Evolutionary conservation across 202 grass and related monocot species (phyloP).

Genomic region (Carex arenaria): DNA sequence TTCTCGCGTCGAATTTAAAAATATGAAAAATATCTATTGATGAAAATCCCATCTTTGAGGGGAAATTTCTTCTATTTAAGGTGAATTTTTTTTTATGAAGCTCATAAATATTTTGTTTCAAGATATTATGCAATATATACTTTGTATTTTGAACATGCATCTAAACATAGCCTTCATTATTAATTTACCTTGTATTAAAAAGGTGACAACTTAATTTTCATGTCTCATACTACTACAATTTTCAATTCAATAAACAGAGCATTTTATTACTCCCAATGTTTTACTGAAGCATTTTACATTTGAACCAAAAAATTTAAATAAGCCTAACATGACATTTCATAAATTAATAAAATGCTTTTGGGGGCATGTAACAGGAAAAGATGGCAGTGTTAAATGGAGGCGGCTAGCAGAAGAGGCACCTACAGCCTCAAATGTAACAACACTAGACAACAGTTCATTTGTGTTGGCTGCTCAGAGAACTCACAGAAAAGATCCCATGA

Average conservation of each 20-base stretch:
- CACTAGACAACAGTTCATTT: constrained; percentile 37
- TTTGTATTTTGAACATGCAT: not conserved
- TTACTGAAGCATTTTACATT: not conserved
- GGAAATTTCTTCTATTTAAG: not conserved
- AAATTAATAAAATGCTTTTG: not conserved
- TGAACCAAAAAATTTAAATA: no score
- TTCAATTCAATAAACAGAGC: not conserved
- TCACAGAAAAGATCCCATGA: constrained; percentile 53
- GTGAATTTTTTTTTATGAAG: not conserved
- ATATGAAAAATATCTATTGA: not conserved
- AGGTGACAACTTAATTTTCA: not conserved
- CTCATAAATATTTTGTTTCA: not conserved
- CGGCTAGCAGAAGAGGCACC: constrained; percentile 32
- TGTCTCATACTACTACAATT: not conserved
- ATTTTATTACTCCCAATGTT: not conserved
- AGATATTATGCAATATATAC: not conserved
- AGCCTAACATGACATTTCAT: no score
- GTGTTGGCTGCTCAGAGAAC: constrained; percentile 57
- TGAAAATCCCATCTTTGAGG: not conserved
- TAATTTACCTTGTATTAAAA: not conserved
- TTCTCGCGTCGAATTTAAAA: not conserved
- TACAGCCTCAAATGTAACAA: not conserved
- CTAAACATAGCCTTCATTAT: not conserved
- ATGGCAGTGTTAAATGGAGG: constrained; percentile 31
- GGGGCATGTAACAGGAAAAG: constrained; percentile 20